phyloP scores from a whole-genome alignment of 352 stramenopile species.

The Globisporangium nagaii region DNA sequence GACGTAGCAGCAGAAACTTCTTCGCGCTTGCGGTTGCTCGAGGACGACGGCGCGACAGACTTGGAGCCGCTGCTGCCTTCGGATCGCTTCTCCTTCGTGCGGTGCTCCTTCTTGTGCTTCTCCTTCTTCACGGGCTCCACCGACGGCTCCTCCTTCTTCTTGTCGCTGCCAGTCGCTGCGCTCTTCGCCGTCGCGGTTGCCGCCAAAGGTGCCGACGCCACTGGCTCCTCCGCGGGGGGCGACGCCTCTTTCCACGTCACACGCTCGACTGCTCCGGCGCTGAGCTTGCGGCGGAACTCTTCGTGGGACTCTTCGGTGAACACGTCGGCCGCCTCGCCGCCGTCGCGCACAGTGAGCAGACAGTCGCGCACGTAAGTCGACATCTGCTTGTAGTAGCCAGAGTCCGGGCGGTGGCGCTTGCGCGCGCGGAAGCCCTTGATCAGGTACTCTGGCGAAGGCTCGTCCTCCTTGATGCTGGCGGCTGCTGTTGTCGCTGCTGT shows the following conservation, averaged over 20 bases:
- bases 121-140: conserved; percentile 20
- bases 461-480: conserved; percentile 1
- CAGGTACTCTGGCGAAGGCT: conserved; percentile 28
- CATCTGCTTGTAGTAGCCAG: conserved; percentile 81
- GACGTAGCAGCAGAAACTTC: not conserved
- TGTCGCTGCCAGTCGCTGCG: conserved; percentile 3
- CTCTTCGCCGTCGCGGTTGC: conserved; percentile 15
- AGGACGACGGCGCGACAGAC: not conserved
- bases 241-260: conserved; percentile 67
- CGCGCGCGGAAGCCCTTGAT: conserved; percentile 69
- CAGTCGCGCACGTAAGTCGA: conserved; percentile 81
- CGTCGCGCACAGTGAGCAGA: conserved; percentile 71
- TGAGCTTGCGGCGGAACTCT: conserved; percentile 69
- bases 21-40: not conserved
- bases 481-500: conserved; percentile 11
- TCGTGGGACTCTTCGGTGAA: conserved; percentile 57
- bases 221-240: conserved; percentile 14
- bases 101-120: conserved; percentile 13
- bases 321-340: conserved; percentile 28
- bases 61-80: conserved; percentile 1
- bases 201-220: not conserved
- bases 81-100: conserved; percentile 11
- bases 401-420: conserved; percentile 80
- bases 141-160: conserved; percentile 6
- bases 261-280: conserved; percentile 56